Evolutionary conservation across 768 basidiomycete species (phyloP), one percentile per base, ranked within the genome.

Genomic region (Rhodotorula graminis): DNA sequence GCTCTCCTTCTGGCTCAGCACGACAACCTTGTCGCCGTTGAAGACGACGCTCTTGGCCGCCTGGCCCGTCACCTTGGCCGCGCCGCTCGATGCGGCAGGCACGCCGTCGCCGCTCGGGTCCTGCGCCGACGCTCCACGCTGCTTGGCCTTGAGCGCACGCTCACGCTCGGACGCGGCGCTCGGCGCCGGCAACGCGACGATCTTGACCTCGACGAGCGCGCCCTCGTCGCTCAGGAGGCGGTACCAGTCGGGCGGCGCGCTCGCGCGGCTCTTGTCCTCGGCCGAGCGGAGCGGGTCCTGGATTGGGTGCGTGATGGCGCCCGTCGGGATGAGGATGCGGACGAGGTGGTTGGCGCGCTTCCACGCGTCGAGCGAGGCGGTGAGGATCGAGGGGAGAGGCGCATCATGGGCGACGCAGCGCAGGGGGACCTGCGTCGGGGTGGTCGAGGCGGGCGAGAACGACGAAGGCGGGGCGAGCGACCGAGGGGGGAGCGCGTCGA

Each of bases 251-350:
- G 75, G 75, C 57, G 53, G n/a, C 6, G 53, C 42, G 4, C 40
- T 23, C 10, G 49, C 10, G 23, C 50, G 50, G 63, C 86, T 88
- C 49, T 84, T 82, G 69, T 87, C 86, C 10, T 87, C 85, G 11
- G 88, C 87, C 25, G 88, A 89, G 37, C 89, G 90, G 72, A 95
- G 82, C 18, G 93, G 93, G 80, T 95, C 91, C 61, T 85, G 83
- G 49, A 94, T 85, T 5, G 89, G 88, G 46, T 88, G 86, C 58
- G 88, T 85, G 79, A 89, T 91, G 72, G 88, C 89, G 29, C 90
- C 88, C 3, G 92, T 95, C 6, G 93, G 93, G 27, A 96, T 81
- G 52, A 85, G 87, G 64, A 97, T 77, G 61, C 91, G 84, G 23
- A 97, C 74, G 59, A 96, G 81, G 81, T 96, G 92, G 58, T 92